Conservation (phyloP, 1,284 basidiomycete species). For the Bjerkandera adusta region DNA sequence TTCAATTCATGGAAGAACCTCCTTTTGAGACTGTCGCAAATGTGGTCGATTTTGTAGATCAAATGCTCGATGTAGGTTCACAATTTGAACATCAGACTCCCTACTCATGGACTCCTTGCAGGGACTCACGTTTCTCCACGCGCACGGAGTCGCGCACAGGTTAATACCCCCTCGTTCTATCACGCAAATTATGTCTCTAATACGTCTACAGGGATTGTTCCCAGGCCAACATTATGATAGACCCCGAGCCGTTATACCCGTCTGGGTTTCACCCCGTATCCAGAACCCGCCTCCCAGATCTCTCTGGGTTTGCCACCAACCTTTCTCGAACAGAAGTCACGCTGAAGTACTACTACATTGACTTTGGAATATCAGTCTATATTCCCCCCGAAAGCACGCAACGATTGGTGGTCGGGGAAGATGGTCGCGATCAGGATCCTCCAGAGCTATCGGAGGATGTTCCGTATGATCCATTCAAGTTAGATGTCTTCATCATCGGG, state of each 20-base stretch:
- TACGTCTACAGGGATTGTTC: conserved; percentile 32
- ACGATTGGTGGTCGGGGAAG: conserved; percentile 9
- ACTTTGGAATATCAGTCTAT: conserved; percentile 16
- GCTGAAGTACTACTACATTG: conserved; percentile 19
- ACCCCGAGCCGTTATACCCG: conserved; percentile 26
- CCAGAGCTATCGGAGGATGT: conserved; percentile 20
- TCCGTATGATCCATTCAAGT: conserved; percentile 27
- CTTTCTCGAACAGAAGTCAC: conserved; percentile 10
- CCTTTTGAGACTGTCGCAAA: conserved; percentile 25
- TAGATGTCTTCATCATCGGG: conserved; percentile 24
- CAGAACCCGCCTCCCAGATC: conserved; percentile 14
- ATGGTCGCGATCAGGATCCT: conserved; percentile 21
- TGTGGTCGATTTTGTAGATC: conserved; percentile 24
- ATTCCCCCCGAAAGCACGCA: conserved; percentile 1
- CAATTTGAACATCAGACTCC: too few species aligned
- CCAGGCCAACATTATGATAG: conserved; percentile 35
- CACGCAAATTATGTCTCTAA: neutral
- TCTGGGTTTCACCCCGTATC: conserved; percentile 26
- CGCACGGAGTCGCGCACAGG: conserved; percentile 37
- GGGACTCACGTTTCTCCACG: conserved; percentile 40
- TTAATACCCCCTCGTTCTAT: conserved; percentile 6
- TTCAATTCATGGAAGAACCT: conserved; percentile 21
- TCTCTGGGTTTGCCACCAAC: conserved; percentile 14
- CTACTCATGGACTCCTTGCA: too few species aligned
- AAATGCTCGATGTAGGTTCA: conserved; percentile 37